Evolutionary conservation across 73 alveolate genomes (phyloP).

Genomic region (Tetrahymena borealis): DNA sequence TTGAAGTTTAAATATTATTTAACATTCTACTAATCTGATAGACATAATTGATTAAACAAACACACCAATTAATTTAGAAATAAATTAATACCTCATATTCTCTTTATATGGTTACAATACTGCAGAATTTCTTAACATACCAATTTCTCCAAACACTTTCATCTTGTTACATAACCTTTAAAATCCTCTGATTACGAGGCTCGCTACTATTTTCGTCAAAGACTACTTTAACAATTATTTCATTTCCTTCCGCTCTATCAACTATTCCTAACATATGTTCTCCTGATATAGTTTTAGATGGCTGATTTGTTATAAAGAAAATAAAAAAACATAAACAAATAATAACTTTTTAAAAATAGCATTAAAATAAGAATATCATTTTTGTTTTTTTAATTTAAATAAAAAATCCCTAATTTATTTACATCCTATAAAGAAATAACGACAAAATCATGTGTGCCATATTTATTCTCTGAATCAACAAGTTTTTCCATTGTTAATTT

Average conservation of each 20-base stretch:
- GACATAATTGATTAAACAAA: neutral
- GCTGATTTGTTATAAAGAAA: neutral
- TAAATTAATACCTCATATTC: neutral
- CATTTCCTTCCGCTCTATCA: neutral
- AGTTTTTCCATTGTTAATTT: neutral
- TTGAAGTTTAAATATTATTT: too few relatives aligned
- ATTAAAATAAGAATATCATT: neutral
- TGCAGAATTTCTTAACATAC: neutral
- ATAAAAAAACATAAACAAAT: neutral
- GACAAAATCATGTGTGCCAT: neutral
- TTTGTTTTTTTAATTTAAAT: neutral
- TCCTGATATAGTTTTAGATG: neutral
- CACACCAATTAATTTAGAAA: neutral
- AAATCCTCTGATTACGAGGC: neutral
- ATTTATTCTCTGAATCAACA: neutral
- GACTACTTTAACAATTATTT: neutral
- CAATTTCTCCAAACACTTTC: neutral
- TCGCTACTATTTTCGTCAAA: neutral
- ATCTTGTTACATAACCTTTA: neutral
- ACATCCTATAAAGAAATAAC: neutral
- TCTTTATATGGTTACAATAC: neutral
- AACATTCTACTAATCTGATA: neutral
- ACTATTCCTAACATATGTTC: neutral
- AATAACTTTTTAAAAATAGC: neutral
- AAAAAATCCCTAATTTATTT: neutral